Base-by-base conservation (phyloP, 306 rosid species). In the Castanea crenata region DNA sequence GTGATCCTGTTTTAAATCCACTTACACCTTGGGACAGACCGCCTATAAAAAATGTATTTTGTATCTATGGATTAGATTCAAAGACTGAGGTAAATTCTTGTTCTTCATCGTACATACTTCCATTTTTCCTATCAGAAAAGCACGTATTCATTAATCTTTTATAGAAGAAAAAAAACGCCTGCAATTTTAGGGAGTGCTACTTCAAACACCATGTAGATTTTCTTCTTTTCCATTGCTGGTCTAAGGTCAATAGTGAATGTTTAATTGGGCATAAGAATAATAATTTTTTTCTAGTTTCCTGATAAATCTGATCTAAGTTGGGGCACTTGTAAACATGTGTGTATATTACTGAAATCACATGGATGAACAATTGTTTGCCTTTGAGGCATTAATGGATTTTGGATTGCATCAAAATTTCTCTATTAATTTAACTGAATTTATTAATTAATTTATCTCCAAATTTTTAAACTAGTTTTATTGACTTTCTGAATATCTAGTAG, bases 1-100 rank as follows among this genome's bases (percentile, higher is more conserved):
- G 61, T 35, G 98, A 95, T 91, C 95, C 95, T 68, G 89, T 93
- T 81, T 84, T 95, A 64, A 95, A 95, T 84, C 99, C 99, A 69
- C 91, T 95, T 18, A 89, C 98, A 73, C 98, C 99, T 83, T 91
- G 97, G 98, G 99, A 95, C 79, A 92, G 99, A 61, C 99, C 99
- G 49, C 99, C 99, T 46, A 81, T 95, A 61, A 93, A 86, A 87
- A 95, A 93, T 78, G 89, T 95, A 77, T 95, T 91, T 76, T 93
- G 99, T 85, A 93, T 95, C 74, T 93, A 93, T 56, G 99, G 99
- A 59, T 74, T 85, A 72, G 97, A 90, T 81, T 80, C 85, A 76
- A 93, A 89, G 85, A 95, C 99, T 32, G 97, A 95, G 99, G 99
- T 95, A 91, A 54, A 58, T 5, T 85, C 80, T 49, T 27, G 71